Evolutionary conservation across 1,139 yeast genomes (phyloP), one percentile per base, ranked within the genome.

Genomic region (Pneumocystis jirovecii): DNA sequence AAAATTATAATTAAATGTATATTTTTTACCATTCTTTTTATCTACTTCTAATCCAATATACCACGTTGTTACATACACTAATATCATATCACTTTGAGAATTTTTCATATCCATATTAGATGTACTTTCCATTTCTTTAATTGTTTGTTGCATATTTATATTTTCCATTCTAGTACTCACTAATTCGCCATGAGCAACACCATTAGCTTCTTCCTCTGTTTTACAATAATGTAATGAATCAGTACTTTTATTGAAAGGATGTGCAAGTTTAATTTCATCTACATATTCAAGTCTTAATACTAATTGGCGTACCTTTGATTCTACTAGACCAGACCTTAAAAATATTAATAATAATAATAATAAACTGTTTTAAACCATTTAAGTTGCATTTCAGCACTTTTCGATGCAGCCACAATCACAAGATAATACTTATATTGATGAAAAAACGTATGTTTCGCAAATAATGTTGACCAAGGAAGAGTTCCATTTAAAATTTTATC

Each of bases 191-290:
- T 80, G 81, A 25, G 89, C 80, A 29, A 86, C 80, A 39, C 79
- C 78, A 60, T 79, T 77, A 2, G 83, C 81, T 66, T 84, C 83
- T 19, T 80, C 83, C 3, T 82, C 84, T n/a, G 78, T 80, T 19
- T 79, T 76, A 71, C 83, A 82, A 39, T 80, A 73, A 72, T 81
- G 86, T 8, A 82, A 76, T 65, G 82, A 79, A 64, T 82, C 85
- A 73, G 89, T 87, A 3, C 86, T 85, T 72, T 90, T 89, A 45
- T 87, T 87, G 74, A 83, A 93, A 0, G 98, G 98, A 75, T 91
- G 97, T 0, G 97, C 97, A 45, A 89, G 70, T 64, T 80, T 84
- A 39, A 95, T 83, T 40, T 61, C 62, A 0, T 95, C 95, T 10
- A 85, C 77, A 2, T 82, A 79, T 73, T 93, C 98, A 64, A 93